phyloP scores from a whole-genome alignment of 768 basidiomycete species.

The Phaeotremella fagi region DNA sequence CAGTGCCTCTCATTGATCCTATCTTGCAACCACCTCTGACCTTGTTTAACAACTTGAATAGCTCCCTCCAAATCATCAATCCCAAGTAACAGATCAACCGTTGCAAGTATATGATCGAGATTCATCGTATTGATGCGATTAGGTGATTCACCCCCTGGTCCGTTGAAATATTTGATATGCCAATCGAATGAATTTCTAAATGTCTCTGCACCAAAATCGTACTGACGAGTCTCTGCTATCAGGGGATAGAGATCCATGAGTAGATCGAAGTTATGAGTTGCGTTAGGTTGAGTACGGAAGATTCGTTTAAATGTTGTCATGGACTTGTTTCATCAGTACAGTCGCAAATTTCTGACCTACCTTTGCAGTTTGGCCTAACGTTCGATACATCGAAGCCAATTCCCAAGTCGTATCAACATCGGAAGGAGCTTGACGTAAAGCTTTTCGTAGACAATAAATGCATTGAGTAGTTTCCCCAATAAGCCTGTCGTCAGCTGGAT shows the following conservation, averaged over 20 bases:
- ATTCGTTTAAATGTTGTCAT: slow-evolving; percentile 64
- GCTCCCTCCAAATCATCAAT: slow-evolving; percentile 65
- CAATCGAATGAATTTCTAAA: slow-evolving; percentile 71
- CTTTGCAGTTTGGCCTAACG: slow-evolving; percentile 64
- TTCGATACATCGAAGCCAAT: slow-evolving; percentile 71
- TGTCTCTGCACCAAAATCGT: slow-evolving; percentile 60
- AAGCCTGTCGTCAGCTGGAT: slow-evolving; percentile 8
- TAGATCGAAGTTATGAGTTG: slow-evolving; percentile 65
- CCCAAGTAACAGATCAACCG: slow-evolving; percentile 77
- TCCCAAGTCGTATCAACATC: slow-evolving; percentile 89
- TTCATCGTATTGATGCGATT: slow-evolving; percentile 20
- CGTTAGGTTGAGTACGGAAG: slow-evolving; percentile 61
- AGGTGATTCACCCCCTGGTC: slow-evolving; percentile 22
- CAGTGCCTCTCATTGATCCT: slow-evolving; percentile 67
- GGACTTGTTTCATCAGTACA: slow-evolving; percentile 50
- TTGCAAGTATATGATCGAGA: slow-evolving; percentile 57
- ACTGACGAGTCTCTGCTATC: slow-evolving; percentile 67
- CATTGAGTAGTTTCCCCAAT: slow-evolving; percentile 55
- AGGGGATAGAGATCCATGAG: slow-evolving; percentile 72
- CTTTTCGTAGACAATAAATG: slow-evolving; percentile 83
- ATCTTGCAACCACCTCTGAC: slow-evolving; percentile 88
- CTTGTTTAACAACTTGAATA: slow-evolving; percentile 64
- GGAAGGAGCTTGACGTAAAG: slow-evolving; percentile 67
- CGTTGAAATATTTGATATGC: slow-evolving; percentile 56
- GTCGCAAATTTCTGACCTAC: slow-evolving; percentile 50